phyloP scores from a whole-genome alignment of 1,284 basidiomycete genomes.

The Fomitiporia mediterranea region DNA sequence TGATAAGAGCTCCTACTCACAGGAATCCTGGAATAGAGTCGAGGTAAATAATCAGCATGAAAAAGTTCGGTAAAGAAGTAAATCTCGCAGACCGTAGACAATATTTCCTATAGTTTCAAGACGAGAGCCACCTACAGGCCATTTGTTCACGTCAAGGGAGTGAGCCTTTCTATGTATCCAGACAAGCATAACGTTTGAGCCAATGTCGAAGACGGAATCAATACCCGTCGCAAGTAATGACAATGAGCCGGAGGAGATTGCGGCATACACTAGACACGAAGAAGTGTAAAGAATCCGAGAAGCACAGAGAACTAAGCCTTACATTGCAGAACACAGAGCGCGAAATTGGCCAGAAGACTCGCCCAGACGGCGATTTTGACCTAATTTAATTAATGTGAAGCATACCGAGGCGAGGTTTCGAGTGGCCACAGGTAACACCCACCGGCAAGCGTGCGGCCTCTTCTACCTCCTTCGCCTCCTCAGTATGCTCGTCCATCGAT shows the following conservation, averaged over 20 bases:
- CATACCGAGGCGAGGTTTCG: neutral
- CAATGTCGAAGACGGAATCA: slow-evolving; percentile 88
- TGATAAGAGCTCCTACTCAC: slow-evolving; percentile 39
- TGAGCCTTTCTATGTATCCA: slow-evolving; percentile 75
- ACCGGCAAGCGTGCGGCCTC: slow-evolving; percentile 63
- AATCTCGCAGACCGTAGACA: slow-evolving; percentile 60
- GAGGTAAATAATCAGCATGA: neutral
- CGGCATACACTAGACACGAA: slow-evolving; percentile 66
- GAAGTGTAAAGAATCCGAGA: neutral
- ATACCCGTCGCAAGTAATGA: slow-evolving; percentile 88
- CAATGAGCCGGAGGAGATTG: slow-evolving; percentile 79
- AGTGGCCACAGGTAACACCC: slow-evolving; percentile 22
- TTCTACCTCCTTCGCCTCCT: slow-evolving; percentile 64
- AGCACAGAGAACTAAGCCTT: slow-evolving; percentile 16
- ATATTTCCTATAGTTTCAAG: slow-evolving; percentile 91
- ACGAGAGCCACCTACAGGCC: slow-evolving; percentile 89
- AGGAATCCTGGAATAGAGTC: slow-evolving; percentile 43
- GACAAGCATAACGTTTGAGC: slow-evolving; percentile 85
- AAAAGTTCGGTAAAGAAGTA: slow-evolving; percentile 18
- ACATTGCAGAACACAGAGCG: slow-evolving; percentile 67
- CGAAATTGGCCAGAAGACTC: slow-evolving; percentile 74
- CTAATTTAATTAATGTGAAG: slow-evolving; percentile 38
- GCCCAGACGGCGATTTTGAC: slow-evolving; percentile 87
- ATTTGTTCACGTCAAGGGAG: slow-evolving; percentile 75
- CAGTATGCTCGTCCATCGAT: slow-evolving; percentile 81